Conservation (phyloP, 2,329 filamentous ascomycete species). For the Neopestalotiopsis sp. region DNA sequence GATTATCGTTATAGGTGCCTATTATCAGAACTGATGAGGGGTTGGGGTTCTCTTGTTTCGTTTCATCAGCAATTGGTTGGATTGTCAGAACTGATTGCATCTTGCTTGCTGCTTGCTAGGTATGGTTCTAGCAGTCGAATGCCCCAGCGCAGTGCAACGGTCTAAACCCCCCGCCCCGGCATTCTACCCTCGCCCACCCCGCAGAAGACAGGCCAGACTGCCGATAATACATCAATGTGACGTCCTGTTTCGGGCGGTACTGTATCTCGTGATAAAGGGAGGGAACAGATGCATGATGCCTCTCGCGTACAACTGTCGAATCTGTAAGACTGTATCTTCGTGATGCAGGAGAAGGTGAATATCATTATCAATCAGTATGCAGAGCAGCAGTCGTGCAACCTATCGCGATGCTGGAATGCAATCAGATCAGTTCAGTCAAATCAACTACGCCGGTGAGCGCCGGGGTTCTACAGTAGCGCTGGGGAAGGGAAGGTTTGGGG, state of each 20-base stretch:
- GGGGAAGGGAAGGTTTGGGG: neutral
- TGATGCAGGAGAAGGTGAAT: neutral
- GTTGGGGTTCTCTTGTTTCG: too few relatives aligned
- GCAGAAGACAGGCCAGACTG: neutral
- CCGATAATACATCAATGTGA: neutral
- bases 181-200: neutral
- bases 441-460: neutral
- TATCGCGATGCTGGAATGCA: neutral
- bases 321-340: neutral
- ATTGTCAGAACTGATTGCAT: too few relatives aligned
- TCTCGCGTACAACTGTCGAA: neutral
- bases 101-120: too few relatives aligned
- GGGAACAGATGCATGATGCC: neutral
- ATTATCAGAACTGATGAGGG: too few relatives aligned
- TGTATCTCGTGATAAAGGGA: neutral
- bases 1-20: too few relatives aligned
- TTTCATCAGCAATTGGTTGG: too few relatives aligned
- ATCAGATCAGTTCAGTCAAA: neutral
- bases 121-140: too few relatives aligned
- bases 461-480: neutral
- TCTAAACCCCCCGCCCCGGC: too few relatives aligned
- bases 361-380: neutral
- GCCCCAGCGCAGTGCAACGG: too few relatives aligned
- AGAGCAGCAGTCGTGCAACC: neutral
- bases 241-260: neutral